phyloP scores from a whole-genome alignment of 768 basidiomycete genomes.

The Collybia sp. region DNA sequence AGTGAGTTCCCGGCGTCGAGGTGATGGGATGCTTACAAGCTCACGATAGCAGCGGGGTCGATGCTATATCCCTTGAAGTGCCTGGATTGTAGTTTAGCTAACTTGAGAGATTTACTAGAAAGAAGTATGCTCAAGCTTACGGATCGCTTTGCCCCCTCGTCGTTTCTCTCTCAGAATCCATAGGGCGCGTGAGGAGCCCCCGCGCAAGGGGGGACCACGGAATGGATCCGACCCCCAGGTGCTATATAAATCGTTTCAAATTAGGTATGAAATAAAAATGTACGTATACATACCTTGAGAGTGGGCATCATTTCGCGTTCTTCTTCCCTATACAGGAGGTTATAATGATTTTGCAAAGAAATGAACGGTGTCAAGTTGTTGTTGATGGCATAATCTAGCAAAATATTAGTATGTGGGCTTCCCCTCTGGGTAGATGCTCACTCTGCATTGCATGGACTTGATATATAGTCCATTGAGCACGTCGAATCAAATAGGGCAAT shows the following conservation, averaged over 20 bases:
- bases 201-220: constrained; percentile 35
- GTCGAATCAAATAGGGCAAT: background rate
- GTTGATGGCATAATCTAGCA: constrained; percentile 31
- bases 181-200: constrained; percentile 26
- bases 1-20: background rate
- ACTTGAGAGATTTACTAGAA: background rate
- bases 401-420: background rate
- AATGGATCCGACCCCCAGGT: constrained; percentile 31
- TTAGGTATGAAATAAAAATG: constrained; percentile 6
- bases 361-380: constrained; percentile 46
- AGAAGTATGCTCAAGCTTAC: constrained; percentile 2
- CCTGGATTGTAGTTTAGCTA: constrained; percentile 8
- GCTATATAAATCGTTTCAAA: constrained; percentile 6
- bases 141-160: constrained; percentile 15
- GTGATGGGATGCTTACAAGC: constrained; percentile 24
- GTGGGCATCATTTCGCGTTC: constrained; percentile 42
- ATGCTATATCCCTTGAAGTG: constrained; percentile 17
- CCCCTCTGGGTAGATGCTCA: constrained; percentile 12
- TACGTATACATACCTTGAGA: constrained; percentile 9
- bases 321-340: constrained; percentile 58
- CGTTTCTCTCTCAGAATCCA: constrained; percentile 16
- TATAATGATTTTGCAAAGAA: constrained; percentile 67
- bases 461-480: background rate
- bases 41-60: constrained; percentile 22
- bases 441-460: constrained; percentile 56